A percentile compares a stretch with the other conserved stretches of the same genome.
phyloP scores from a whole-genome alignment of 2,329 filamentous ascomycete genomes.

The Colletotrichum tropicale region DNA sequence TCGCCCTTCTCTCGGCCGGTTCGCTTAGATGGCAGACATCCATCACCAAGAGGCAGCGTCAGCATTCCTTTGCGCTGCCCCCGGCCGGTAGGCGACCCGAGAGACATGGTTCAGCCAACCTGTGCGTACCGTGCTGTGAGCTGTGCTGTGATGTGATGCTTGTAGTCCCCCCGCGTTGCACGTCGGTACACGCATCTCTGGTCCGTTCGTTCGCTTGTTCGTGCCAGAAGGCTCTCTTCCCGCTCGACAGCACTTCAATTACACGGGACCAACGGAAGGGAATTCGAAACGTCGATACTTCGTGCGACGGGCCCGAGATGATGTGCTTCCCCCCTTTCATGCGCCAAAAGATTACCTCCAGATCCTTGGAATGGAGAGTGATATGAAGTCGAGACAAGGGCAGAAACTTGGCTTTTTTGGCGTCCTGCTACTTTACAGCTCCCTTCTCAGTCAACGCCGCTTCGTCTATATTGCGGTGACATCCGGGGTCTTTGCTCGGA shows the following conservation, averaged over 20 bases:
- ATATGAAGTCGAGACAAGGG: constrained; percentile 10
- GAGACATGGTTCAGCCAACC: background rate
- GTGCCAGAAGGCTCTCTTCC: background rate
- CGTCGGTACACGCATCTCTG: background rate
- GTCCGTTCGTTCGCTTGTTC: background rate
- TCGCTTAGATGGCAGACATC: background rate
- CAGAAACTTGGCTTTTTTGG: background rate
- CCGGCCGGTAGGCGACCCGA: background rate
- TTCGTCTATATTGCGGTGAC: background rate
- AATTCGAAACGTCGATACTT: background rate
- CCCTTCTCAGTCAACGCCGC: background rate
- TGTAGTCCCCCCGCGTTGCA: background rate
- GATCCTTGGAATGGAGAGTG: background rate
- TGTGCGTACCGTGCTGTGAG: background rate
- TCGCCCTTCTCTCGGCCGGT: background rate
- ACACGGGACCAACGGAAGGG: background rate
- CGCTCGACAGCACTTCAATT: background rate
- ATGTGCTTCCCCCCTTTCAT: background rate
- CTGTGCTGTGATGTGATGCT: background rate
- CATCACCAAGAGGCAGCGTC: background rate
- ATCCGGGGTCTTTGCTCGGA: background rate
- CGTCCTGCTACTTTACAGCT: background rate
- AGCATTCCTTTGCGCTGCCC: background rate
- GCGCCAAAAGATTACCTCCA: background rate
- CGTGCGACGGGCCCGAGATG: background rate